Evolutionary conservation across 208 protist genomes (phyloP), one percentile per base, ranked within the genome.

Genomic region (Zelonia costaricensis): DNA sequence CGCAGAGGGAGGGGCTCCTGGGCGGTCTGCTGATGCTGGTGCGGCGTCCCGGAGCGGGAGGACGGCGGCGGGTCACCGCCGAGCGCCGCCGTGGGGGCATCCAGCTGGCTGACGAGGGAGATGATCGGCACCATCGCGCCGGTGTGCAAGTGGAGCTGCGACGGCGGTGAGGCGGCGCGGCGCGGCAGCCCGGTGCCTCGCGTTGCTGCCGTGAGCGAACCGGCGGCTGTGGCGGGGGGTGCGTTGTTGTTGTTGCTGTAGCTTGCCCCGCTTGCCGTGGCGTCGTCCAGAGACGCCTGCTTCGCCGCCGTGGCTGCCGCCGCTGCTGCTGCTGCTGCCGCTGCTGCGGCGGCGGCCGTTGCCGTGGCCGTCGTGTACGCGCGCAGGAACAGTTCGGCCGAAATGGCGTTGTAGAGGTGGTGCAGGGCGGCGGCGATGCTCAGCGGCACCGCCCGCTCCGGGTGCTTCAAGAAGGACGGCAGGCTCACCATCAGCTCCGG

Each of bases 401-500:
- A 69, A 25, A 86, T 53, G 15, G 69, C 64, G 30, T 74, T 64
- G 60, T 80, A 80, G 39, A 87, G 56, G 48, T 73, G 74, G 46
- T 84, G 85, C 45, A 90, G 72, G n/a, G 82, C 72, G 30, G 80
- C 80, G 6, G 70, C 55, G 5, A 90, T 43, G 28, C 78, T 73
- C 31, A 70, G 64, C 10, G 76, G 52, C 38, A 89, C 45, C 12
- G 80, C 77, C 27, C 72, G 57, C 60, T 62, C 38, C 8, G 82
- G 82, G 49, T 88, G 55, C 20, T 73, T 68, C 10, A 76, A 28
- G 46, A 92, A 92, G 28, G 76, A 69, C 27, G 52, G 57, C 12
- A 89, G 52, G 8, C 78, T 75, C 3, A 90, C 74, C 46, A 90
- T 63, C 58, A 88, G 82, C 57, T 88, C 78, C 4, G 79, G 55